A percentile compares a stretch with the other conserved stretches of the same genome.
phyloP scores from a whole-genome alignment of 768 basidiomycete species.

The Collybia mongolica region DNA sequence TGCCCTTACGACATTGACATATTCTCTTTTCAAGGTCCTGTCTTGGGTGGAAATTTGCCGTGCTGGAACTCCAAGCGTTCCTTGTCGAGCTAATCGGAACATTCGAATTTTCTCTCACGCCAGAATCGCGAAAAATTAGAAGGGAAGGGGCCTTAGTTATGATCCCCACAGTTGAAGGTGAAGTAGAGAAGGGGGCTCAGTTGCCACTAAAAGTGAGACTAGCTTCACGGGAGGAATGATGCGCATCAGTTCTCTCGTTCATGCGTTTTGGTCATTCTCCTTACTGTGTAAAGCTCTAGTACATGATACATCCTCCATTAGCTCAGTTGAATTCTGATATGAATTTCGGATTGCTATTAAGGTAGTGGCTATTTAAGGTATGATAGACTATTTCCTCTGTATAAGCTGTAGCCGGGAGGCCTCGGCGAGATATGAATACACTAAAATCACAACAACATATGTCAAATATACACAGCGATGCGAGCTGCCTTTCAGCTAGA shows the following conservation, averaged over 20 bases:
- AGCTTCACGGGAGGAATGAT: slow-evolving; percentile 23
- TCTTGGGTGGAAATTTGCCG: slow-evolving; percentile 38
- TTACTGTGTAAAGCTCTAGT: too few relatives aligned
- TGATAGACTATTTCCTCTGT: too few relatives aligned
- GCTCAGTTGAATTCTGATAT: too few relatives aligned
- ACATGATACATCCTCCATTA: too few relatives aligned
- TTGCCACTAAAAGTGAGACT: slow-evolving; percentile 37
- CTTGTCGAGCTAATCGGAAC: slow-evolving; percentile 52
- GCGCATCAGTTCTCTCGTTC: not conserved
- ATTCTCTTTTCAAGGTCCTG: slow-evolving; percentile 21
- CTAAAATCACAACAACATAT: slow-evolving; percentile 16
- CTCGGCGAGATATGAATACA: slow-evolving; percentile 7
- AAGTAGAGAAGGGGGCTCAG: slow-evolving; percentile 39
- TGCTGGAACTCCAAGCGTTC: slow-evolving; percentile 58
- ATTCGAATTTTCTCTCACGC: slow-evolving; percentile 49
- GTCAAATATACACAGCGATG: slow-evolving; percentile 8
- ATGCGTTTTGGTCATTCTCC: not conserved
- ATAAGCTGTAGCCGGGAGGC: too few relatives aligned
- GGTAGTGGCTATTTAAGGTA: too few relatives aligned
- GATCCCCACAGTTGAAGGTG: slow-evolving; percentile 40
- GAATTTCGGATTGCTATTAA: too few relatives aligned
- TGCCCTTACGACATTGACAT: not conserved
- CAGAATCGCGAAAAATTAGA: slow-evolving; percentile 31
- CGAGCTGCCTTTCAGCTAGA: slow-evolving; percentile 6
- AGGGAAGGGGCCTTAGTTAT: slow-evolving; percentile 40